A percentile compares a stretch with the other conserved stretches of the same genome.
These are phyloP conservation scores for Zygosaccharomyces pseudobailii DNA, from an alignment of 1,139 yeast species.

Conservation along the genomic window DNA sequence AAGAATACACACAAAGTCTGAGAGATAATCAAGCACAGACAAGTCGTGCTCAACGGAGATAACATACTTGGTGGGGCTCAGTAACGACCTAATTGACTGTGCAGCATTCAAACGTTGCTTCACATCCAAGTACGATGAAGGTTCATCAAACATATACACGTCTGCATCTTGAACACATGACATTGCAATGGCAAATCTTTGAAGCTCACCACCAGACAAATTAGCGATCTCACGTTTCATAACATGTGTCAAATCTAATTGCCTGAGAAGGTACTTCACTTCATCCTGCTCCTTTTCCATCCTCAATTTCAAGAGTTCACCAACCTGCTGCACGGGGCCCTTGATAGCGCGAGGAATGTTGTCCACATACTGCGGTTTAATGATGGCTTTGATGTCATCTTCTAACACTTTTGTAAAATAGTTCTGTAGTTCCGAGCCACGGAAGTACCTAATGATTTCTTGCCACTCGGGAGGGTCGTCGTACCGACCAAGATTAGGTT, in stretches of 20 bases:
- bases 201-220: constrained; percentile 97
- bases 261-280: constrained; percentile 56
- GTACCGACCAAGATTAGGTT: constrained; percentile 89
- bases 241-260: constrained; percentile 69
- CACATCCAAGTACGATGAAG: constrained; percentile 95
- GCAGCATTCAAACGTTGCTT: constrained; percentile 99
- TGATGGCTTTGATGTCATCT: constrained; percentile 88
- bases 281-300: constrained; percentile 59
- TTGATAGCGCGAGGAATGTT: constrained; percentile 93
- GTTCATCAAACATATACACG: constrained; percentile 98
- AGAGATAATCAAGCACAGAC: constrained; percentile 91
- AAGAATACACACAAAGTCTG: constrained; percentile 92
- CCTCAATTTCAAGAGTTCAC: constrained; percentile 71
- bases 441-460: constrained; percentile 81
- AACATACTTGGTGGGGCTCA: constrained; percentile 71
- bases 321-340: constrained; percentile 84
- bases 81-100: constrained; percentile 78
- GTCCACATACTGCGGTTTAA: constrained; percentile 97
- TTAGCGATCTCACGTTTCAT: constrained; percentile 81
- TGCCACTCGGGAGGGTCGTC: constrained; percentile 98
- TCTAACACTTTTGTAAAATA: constrained; percentile 91
- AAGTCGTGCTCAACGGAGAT: constrained; percentile 98
- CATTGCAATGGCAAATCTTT: constrained; percentile 96
- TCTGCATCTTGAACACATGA: constrained; percentile 93
- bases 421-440: constrained; percentile 97